Percentiles rank a stretch among this genome's conserved stretches.
phyloP scores from a whole-genome alignment of 2,329 filamentous ascomycete species.

The Thermoascus crustaceus region DNA sequence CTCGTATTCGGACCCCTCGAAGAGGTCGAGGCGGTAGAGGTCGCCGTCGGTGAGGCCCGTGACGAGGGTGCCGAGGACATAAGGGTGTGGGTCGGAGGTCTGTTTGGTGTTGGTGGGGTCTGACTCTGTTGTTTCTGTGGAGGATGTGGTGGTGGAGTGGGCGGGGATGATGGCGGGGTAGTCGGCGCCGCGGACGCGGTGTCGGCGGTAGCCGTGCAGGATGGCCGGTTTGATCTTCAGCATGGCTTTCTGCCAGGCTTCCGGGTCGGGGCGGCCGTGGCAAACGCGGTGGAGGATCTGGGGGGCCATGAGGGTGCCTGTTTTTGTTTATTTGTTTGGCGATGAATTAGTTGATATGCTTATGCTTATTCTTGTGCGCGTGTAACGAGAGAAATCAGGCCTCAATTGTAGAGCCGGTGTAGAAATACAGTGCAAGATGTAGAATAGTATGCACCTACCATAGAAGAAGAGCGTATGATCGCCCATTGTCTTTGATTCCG shows the following conservation, averaged over 20 bases:
- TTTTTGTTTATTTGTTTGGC: constrained; percentile 4
- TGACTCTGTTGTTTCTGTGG: background rate
- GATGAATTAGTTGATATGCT: constrained; percentile 4
- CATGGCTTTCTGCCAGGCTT: constrained; percentile 42
- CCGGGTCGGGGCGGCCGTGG: constrained; percentile 51
- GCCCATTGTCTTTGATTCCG: constrained; percentile 27
- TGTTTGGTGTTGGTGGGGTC: constrained; percentile 26
- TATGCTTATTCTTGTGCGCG: too few relatives aligned
- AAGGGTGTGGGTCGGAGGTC: constrained; percentile 21
- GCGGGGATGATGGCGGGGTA: constrained; percentile 66
- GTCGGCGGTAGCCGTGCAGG: constrained; percentile 63
- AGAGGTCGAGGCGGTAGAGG: constrained; percentile 65
- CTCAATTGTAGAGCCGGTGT: too few relatives aligned
- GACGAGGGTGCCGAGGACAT: constrained; percentile 67
- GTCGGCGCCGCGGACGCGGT: constrained; percentile 60
- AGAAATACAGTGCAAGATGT: too few relatives aligned
- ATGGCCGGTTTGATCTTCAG: constrained; percentile 66
- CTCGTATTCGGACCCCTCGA: constrained; percentile 71
- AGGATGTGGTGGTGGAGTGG: constrained; percentile 1
- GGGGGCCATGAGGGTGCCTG: constrained; percentile 67
- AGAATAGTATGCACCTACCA: constrained; percentile 30
- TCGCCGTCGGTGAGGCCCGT: constrained; percentile 72
- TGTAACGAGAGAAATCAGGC: too few relatives aligned
- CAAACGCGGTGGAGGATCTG: constrained; percentile 80
- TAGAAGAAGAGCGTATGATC: constrained; percentile 57